Evolutionary conservation across 495 filamentous ascomycete species (phyloP).

Genomic region (Chaetomium cochliodes): DNA sequence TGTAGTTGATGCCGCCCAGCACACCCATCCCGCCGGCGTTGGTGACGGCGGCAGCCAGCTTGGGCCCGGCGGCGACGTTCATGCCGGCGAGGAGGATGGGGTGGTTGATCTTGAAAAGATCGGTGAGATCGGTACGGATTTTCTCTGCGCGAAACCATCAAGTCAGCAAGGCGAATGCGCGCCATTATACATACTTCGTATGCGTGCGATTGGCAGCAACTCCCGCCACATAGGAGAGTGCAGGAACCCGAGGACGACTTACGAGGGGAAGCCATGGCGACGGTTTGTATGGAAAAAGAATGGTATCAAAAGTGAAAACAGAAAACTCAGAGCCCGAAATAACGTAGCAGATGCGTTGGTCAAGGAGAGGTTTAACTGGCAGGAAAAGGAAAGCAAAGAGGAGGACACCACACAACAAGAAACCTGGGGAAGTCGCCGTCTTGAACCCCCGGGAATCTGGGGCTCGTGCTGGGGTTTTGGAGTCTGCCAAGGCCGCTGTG

Average conservation of each 20-base stretch:
- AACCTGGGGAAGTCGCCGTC: conserved; percentile 18
- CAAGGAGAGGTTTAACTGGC: neutral
- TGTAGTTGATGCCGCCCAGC: conserved; percentile 94
- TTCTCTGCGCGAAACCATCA: conserved; percentile 56
- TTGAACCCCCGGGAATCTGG: conserved; percentile 14
- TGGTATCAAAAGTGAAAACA: conserved; percentile 27
- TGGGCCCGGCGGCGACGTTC: conserved; percentile 98
- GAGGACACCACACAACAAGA: conserved; percentile 7
- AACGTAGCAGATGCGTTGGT: conserved; percentile 11
- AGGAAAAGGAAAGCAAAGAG: neutral
- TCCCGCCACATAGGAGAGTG: neutral
- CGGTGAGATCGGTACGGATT: conserved; percentile 85
- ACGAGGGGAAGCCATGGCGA: conserved; percentile 81
- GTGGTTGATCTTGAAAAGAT: conserved; percentile 96
- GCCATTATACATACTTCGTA: too few relatives aligned
- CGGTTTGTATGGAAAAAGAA: conserved; percentile 20
- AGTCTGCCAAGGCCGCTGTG: conserved; percentile 14
- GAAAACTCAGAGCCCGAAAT: conserved; percentile 1
- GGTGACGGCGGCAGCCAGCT: conserved; percentile 93
- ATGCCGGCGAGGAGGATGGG: conserved; percentile 94
- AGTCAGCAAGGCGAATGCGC: conserved; percentile 8
- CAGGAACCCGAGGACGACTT: conserved; percentile 38
- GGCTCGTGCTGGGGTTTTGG: neutral
- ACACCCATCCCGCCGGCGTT: conserved; percentile 97
- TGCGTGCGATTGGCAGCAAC: neutral